Percentiles rank a stretch among this genome's conserved stretches.
phyloP scores from a whole-genome alignment of 2,329 filamentous ascomycete genomes.

The Juglanconis sp. region DNA sequence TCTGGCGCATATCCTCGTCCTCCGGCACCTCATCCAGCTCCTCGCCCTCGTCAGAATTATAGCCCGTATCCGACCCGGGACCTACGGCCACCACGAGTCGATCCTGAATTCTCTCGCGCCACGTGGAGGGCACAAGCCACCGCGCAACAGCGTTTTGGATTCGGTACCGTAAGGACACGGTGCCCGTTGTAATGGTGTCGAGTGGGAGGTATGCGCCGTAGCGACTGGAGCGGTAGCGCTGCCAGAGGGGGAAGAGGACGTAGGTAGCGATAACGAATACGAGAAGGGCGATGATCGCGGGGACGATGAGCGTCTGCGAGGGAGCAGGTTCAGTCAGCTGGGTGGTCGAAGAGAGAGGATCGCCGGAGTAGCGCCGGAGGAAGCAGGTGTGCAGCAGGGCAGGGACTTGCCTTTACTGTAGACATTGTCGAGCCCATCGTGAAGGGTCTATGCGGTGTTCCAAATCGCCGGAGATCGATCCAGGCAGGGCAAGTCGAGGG shows the following conservation, averaged over 20 bases:
- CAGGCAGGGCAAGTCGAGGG: neutral
- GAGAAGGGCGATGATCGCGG: conserved; percentile 66
- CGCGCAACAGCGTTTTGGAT: conserved; percentile 39
- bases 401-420: conserved; percentile 10
- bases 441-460: neutral
- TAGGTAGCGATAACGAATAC: conserved; percentile 66
- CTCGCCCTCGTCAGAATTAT: conserved; percentile 65
- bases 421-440: conserved; percentile 35
- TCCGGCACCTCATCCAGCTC: conserved; percentile 62
- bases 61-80: conserved; percentile 47
- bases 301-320: conserved; percentile 64
- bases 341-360: neutral
- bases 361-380: neutral
- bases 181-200: conserved; percentile 58
- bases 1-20: conserved; percentile 38
- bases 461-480: neutral
- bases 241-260: conserved; percentile 65
- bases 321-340: neutral
- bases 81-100: conserved; percentile 36
- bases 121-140: conserved; percentile 43
- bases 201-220: conserved; percentile 74
- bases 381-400: neutral
- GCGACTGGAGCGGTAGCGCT: conserved; percentile 60
- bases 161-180: conserved; percentile 51
- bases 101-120: conserved; percentile 40